Base-by-base conservation (phyloP, 2,329 filamentous ascomycete genomes). In the Venturia asperata region DNA sequence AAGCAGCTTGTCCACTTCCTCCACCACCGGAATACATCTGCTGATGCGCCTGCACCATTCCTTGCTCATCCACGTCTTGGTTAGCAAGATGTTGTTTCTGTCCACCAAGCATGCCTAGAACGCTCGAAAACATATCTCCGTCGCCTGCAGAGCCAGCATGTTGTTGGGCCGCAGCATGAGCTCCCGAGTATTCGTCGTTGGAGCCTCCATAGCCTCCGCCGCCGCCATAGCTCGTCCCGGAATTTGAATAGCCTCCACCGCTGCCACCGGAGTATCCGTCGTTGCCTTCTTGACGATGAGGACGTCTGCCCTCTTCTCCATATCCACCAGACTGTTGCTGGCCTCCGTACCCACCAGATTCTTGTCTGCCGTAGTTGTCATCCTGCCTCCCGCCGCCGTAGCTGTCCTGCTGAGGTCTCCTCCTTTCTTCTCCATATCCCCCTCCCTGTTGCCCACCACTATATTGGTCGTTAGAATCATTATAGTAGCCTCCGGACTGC, bases 1-100 rank as follows among this genome's bases (percentile, higher is more conserved):
- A 30, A 39, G 49, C 63, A 68, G 30, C 77, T 74, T 42, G 79
- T 75, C 65, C 80, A 76, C 34, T 34, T 30, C 52, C 52, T 15
- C 52, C 30, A 13, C 80, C 77, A 27, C 76, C 76, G 42, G 82
- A 83, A 73, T 92, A 96, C 71, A 88, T 85, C 66, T 88, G 82
- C 78, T 92, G 83, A 79, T 97, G 91, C 69, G 89, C 85, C 70
- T 84, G 80, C 27, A 93, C 84, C 21, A 89, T 88, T 67, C 90
- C 79, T 62, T 84, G 74, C 73, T 89, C 85, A 69, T 89, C 82
- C 21, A 89, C 72, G 42, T 83, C 79, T 64, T 83, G 79, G 47
- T 80, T 75, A 47, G 79, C 73, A 45, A 82, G 74, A 24, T 77
- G 73, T 34, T 80, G 77, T 71, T 83, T 79, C 72, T 83, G 80